Base-by-base conservation (phyloP, 2,329 filamentous ascomycete genomes). In the Cytospora chrysosperma region DNA sequence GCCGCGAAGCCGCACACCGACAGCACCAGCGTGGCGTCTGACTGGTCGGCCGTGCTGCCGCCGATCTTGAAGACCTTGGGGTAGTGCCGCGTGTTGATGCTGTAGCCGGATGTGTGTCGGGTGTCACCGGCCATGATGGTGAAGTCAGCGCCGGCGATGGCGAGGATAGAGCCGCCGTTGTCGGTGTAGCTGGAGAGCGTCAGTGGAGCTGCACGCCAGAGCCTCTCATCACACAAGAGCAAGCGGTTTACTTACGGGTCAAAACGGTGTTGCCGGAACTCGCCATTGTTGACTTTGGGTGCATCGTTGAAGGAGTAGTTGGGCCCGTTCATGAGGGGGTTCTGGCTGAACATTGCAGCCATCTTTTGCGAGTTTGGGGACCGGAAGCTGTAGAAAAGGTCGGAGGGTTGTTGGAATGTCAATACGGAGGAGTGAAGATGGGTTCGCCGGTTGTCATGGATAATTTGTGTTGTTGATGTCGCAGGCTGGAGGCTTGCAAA, bases 41-140 rank as follows among this genome's bases (percentile, higher is more conserved):
- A 87, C 75, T 96, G 92, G 62, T 92, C 89, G 59, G 92, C 87
- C 50, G 91, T 93, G 65, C 93, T 92, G 60, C 94, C 95, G 65
- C 96, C 95, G 70, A 99, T 96, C 79, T 91, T 93, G 86, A 97
- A 99, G 67, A 99, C 90, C 80, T 99, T 99, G 63, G 95, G 95
- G 65, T 89, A 86, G 82, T 91, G 94, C 72, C 95, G 91, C 65
- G 93, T 93, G 87, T 99, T 97, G 88, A 99, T 99, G 84, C 90
- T 97, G 87, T 97, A 99, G 75, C 96, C 95, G 68, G 91, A 90
- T 62, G 93, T 97, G 74, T 92, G 92, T 75, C 95, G 91, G 71
- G 95, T 99, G 82, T 99, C 95, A 79, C 96, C 95, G 52, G 95
- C 95, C 76, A 99, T 88, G 80, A 99, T 96, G 74, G 93, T 88